These are phyloP conservation scores for Alternaria dauci DNA, from an alignment of 2,329 filamentous ascomycete genomes.

Conservation along the genomic window DNA sequence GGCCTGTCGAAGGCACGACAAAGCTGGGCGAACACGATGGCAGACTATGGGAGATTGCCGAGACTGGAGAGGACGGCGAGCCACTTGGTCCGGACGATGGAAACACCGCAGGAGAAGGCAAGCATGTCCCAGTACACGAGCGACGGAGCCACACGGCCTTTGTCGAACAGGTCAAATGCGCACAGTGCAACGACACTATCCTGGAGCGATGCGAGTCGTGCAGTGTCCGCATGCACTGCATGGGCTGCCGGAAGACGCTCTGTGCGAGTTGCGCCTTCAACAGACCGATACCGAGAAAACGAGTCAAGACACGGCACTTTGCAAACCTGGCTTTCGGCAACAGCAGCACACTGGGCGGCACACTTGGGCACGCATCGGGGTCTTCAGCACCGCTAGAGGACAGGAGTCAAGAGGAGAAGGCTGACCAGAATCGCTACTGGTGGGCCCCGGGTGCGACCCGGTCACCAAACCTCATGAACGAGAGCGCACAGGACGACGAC, in stretches of 20 bases:
- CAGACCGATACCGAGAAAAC: slow-evolving; percentile 58
- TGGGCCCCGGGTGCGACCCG: slow-evolving; percentile 65
- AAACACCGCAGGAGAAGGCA: slow-evolving; percentile 59
- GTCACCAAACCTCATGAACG: slow-evolving; percentile 67
- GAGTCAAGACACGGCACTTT: slow-evolving; percentile 50
- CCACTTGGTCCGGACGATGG: slow-evolving; percentile 61
- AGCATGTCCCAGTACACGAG: slow-evolving; percentile 62
- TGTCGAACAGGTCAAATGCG: slow-evolving; percentile 62
- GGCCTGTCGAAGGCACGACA: slow-evolving; percentile 49
- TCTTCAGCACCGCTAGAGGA: slow-evolving; percentile 38
- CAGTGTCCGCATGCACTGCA: slow-evolving; percentile 68
- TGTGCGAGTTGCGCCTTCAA: slow-evolving; percentile 68
- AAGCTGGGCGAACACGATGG: slow-evolving; percentile 55
- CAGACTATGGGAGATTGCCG: slow-evolving; percentile 64
- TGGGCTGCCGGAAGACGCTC: slow-evolving; percentile 67
- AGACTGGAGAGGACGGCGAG: slow-evolving; percentile 64
- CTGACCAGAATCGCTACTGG: slow-evolving; percentile 59
- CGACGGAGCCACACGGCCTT: slow-evolving; percentile 63
- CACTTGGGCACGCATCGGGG: slow-evolving; percentile 40
- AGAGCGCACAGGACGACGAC: slow-evolving; percentile 53
- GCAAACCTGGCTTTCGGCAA: slow-evolving; percentile 48
- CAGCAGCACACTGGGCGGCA: slow-evolving; percentile 34
- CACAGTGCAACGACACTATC: slow-evolving; percentile 63
- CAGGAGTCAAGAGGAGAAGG: slow-evolving; percentile 31
- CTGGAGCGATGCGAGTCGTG: slow-evolving; percentile 67